Evolutionary conservation across 495 filamentous ascomycete species (phyloP).

Genomic region (Penicillium flavigenum): DNA sequence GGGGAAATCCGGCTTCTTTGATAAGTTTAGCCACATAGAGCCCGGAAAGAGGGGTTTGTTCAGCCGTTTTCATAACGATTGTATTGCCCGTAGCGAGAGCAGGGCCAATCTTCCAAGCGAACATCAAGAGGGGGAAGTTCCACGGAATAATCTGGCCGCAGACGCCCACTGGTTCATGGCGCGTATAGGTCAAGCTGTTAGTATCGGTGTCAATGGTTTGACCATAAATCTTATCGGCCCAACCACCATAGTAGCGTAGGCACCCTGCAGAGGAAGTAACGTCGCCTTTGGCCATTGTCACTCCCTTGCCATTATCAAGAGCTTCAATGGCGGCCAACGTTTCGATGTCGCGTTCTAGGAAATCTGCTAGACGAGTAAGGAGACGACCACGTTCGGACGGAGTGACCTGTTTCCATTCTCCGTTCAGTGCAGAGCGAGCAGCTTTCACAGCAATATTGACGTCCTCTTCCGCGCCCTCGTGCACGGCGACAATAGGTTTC

Average conservation of each 20-base stretch:
- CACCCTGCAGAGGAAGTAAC: conserved; percentile 47
- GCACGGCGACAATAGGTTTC: conserved; percentile 11
- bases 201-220: conserved; percentile 78
- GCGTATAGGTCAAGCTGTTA: conserved; percentile 78
- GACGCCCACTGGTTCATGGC: conserved; percentile 73
- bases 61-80: conserved; percentile 3
- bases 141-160: conserved; percentile 84
- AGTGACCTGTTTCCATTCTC: conserved; percentile 6
- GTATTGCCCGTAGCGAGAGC: conserved; percentile 48
- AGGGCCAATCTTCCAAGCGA: conserved; percentile 84
- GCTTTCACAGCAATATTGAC: conserved; percentile 7
- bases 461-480: conserved; percentile 10
- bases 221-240: conserved; percentile 56
- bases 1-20: conserved; percentile 71
- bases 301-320: conserved; percentile 9
- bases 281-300: conserved; percentile 12
- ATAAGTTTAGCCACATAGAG: conserved; percentile 12
- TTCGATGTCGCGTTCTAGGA: conserved; percentile 9
- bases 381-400: conserved; percentile 11
- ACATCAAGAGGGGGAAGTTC: conserved; percentile 89
- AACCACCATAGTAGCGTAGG: conserved; percentile 42
- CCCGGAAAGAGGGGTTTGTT: conserved; percentile 3
- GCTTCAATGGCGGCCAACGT: conserved; percentile 7
- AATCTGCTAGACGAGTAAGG: conserved; percentile 5
- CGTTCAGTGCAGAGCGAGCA: conserved; percentile 3